Evolutionary conservation across 2,329 filamentous ascomycete genomes (phyloP).

Genomic region (Rhynchosporium agropyri): DNA sequence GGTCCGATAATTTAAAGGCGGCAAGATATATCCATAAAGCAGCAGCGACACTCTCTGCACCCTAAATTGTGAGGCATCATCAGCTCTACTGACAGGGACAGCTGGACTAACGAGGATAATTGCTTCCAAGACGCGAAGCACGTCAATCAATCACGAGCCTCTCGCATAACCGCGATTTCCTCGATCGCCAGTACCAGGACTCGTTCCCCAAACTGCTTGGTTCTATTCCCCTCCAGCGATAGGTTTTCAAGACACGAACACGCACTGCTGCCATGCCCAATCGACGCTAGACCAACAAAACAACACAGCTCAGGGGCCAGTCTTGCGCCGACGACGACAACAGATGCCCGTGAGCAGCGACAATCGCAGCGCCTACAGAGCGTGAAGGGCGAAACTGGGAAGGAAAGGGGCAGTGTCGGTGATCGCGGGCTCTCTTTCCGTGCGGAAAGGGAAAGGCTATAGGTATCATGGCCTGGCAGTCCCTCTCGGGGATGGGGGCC

Average conservation of each 20-base stretch:
- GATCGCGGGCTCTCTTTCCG: not conserved
- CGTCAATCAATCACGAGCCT: slow-evolving; percentile 1
- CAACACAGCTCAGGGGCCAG: slow-evolving; percentile 5
- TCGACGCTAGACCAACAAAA: not conserved
- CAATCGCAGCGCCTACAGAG: slow-evolving; percentile 23
- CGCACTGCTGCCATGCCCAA: slow-evolving; percentile 12
- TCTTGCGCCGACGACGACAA: slow-evolving; percentile 16
- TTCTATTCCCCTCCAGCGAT: not conserved
- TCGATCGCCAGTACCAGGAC: not conserved
- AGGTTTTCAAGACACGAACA: not conserved
- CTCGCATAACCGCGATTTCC: slow-evolving; percentile 5
- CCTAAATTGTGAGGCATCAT: no score
- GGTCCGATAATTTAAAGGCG: slow-evolving; percentile 68
- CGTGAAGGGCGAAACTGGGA: slow-evolving; percentile 17
- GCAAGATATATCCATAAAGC: slow-evolving; percentile 52
- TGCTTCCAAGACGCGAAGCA: not conserved
- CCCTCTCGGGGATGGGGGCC: slow-evolving; percentile 58
- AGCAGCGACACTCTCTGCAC: not conserved
- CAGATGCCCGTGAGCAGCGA: slow-evolving; percentile 16
- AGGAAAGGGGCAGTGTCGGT: not conserved
- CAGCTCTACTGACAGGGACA: not conserved
- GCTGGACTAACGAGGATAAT: not conserved
- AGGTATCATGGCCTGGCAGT: slow-evolving; percentile 68
- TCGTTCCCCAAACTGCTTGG: slow-evolving; percentile 2
- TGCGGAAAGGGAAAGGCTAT: not conserved